Conservation (phyloP, 1,284 basidiomycete genomes). For the Coniferiporia weirii region DNA sequence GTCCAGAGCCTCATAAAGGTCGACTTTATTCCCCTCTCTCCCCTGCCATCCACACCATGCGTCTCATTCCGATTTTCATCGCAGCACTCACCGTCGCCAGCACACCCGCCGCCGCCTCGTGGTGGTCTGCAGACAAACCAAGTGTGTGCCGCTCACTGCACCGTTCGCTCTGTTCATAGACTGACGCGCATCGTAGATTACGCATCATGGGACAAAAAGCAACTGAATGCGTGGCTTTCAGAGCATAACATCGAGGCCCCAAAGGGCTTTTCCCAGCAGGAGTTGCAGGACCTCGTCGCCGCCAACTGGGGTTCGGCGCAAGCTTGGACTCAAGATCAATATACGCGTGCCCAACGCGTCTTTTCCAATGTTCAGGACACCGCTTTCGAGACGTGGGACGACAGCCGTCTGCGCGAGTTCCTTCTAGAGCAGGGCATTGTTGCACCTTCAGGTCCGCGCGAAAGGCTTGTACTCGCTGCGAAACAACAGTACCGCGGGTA, state of each 20-base stretch:
- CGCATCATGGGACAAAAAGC: slow-evolving; percentile 53
- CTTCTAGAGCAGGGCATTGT: slow-evolving; percentile 86
- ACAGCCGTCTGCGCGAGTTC: slow-evolving; percentile 74
- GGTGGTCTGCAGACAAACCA: slow-evolving; percentile 42
- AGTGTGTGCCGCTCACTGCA: slow-evolving; percentile 17
- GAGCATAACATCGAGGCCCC: slow-evolving; percentile 63
- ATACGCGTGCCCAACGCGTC: slow-evolving; percentile 57
- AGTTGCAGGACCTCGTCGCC: slow-evolving; percentile 54
- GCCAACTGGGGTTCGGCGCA: slow-evolving; percentile 59
- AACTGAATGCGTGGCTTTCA: slow-evolving; percentile 68
- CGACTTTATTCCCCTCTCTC: not conserved
- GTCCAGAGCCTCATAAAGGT: not conserved
- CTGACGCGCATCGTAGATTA: slow-evolving; percentile 41
- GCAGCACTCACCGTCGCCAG: slow-evolving; percentile 33
- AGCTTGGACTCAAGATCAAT: slow-evolving; percentile 57
- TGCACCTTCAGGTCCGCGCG: slow-evolving; percentile 70
- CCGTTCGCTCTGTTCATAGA: not conserved
- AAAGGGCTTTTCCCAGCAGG: slow-evolving; percentile 39
- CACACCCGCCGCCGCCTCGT: slow-evolving; percentile 41
- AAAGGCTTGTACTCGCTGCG: slow-evolving; percentile 75
- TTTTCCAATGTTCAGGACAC: slow-evolving; percentile 47
- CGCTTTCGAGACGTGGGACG: slow-evolving; percentile 60
- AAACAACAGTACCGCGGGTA: slow-evolving; percentile 65
- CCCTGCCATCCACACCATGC: slow-evolving; percentile 30
- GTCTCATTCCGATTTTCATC: slow-evolving; percentile 33